Evolutionary conservation across 1,284 basidiomycete species (phyloP), one percentile per base, ranked within the genome.

Genomic region (Apiotrichum gamsii): DNA sequence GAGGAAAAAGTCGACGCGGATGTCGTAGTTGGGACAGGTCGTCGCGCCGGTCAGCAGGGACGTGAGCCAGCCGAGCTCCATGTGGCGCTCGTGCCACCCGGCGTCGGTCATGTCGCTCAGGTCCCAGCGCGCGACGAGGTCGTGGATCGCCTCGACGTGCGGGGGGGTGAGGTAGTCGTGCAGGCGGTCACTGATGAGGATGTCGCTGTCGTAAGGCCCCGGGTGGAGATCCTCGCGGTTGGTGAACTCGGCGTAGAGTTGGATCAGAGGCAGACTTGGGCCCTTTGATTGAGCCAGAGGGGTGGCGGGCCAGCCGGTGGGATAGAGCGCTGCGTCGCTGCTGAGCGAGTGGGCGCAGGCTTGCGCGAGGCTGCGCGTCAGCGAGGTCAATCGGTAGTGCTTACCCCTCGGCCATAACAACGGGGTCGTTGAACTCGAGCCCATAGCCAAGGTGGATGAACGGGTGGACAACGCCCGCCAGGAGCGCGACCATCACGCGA

Each of bases 391-490:
- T 10, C 25, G 21, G 25, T 5, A 16, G 16, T 14, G 2, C 60
- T 38, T 35, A 77, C 76, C 78, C 68, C 69, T 78, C 76, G 4
- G 80, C 80, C 1, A 82, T 68, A 57, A 82, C 71, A 1, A 76
- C 70, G 43, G 76, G 73, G 49, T 77, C 78, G 0, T 74, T 73
- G 54, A 85, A 84, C 55, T 84, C 82, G 3, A 77, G 62, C 4
- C 78, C 82, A 53, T 82, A 82, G 74, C 83, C 83, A 25, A 78
- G 67, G 58, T 83, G 80, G 34, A 86, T 84, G 43, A 82, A 70
- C 0, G 82, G 82, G 64, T 86, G 58, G 13, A 58, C 39, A 2
- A 52, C 47, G 13, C 82, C 83, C 28, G 74, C 74, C 33, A 81
- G 64, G 31, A 84, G 74, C 10, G 82, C 73, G 19, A 75, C 59